Percentiles rank a stretch among this genome's conserved stretches.
These are phyloP conservation scores for Exophiala calicioides DNA, from an alignment of 2,329 filamentous ascomycete genomes.

Conservation along the genomic window DNA sequence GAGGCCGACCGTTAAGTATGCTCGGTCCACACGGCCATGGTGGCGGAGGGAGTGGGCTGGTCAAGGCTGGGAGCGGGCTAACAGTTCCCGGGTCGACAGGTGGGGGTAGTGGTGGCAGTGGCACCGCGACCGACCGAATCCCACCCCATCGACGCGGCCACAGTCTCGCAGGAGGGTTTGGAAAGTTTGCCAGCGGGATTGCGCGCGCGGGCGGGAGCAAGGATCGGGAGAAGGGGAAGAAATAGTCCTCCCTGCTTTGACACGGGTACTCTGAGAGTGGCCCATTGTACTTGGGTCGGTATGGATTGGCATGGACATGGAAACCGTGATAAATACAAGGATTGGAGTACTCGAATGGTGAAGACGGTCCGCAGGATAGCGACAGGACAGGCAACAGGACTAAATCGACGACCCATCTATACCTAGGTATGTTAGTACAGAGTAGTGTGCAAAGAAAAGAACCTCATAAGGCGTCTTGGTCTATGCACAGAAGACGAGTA, in stretches of 20 bases:
- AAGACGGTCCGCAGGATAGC: no score
- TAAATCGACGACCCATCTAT: no score
- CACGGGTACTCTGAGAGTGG: background rate
- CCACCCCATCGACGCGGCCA: slow-evolving; percentile 27
- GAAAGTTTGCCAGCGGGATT: slow-evolving; percentile 57
- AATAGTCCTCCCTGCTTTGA: slow-evolving; percentile 1
- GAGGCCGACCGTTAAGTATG: slow-evolving; percentile 22
- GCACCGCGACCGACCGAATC: slow-evolving; percentile 8
- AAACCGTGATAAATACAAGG: no score
- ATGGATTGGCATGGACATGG: background rate
- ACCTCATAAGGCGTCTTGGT: no score
- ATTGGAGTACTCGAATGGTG: no score
- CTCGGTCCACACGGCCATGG: no score
- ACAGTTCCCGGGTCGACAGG: slow-evolving; percentile 7
- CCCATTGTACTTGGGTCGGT: no score
- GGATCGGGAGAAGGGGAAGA: slow-evolving; percentile 29
- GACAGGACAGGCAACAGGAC: no score
- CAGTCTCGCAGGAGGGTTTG: slow-evolving; percentile 28
- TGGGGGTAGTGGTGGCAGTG: slow-evolving; percentile 5
- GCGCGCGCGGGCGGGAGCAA: slow-evolving; percentile 57
- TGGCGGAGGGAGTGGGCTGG: no score
- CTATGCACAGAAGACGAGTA: no score
- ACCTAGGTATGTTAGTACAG: no score
- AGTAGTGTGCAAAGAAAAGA: no score
- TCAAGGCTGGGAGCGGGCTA: slow-evolving; percentile 15